Conservation (phyloP, 148 eudicot species). For the Camellia japonica region DNA sequence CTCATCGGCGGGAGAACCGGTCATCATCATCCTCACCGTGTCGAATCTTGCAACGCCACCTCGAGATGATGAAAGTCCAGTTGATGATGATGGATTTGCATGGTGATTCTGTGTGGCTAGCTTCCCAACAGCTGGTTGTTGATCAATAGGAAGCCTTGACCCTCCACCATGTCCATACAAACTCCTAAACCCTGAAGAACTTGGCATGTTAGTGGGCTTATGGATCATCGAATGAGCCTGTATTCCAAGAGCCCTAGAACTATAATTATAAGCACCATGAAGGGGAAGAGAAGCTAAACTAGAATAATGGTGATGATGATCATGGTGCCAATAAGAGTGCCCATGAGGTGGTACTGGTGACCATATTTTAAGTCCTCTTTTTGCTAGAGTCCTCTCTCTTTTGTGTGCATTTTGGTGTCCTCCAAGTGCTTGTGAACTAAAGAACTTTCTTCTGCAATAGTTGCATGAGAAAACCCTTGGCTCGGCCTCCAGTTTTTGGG, state of each 20-base stretch:
- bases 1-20: constrained; percentile 6
- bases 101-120: constrained; percentile 27
- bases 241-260: constrained; percentile 53
- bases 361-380: constrained; percentile 44
- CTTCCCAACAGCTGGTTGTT: constrained; percentile 68
- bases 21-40: constrained; percentile 29
- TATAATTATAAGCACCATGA: constrained; percentile 43
- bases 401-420: constrained; percentile 90
- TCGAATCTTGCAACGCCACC: constrained; percentile 39
- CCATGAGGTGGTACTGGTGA: constrained; percentile 26
- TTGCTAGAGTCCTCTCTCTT: constrained; percentile 61
- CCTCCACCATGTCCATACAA: constrained; percentile 60
- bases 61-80: constrained; percentile 28
- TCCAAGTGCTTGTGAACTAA: constrained; percentile 77
- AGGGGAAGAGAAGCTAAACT: constrained; percentile 61
- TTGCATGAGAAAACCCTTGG: constrained; percentile 71
- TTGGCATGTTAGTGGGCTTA: constrained; percentile 41
- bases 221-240: constrained; percentile 82
- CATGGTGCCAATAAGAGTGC: constrained; percentile 40
- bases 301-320: constrained; percentile 17
- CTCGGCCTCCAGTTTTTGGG: constrained; percentile 30
- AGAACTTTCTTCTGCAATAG: constrained; percentile 71
- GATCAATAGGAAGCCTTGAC: constrained; percentile 56
- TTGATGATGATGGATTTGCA: background rate
- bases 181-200: constrained; percentile 30